These are phyloP conservation scores for Penicillium digitatum DNA, from an alignment of 2,329 filamentous ascomycete genomes.

Conservation along the genomic window DNA sequence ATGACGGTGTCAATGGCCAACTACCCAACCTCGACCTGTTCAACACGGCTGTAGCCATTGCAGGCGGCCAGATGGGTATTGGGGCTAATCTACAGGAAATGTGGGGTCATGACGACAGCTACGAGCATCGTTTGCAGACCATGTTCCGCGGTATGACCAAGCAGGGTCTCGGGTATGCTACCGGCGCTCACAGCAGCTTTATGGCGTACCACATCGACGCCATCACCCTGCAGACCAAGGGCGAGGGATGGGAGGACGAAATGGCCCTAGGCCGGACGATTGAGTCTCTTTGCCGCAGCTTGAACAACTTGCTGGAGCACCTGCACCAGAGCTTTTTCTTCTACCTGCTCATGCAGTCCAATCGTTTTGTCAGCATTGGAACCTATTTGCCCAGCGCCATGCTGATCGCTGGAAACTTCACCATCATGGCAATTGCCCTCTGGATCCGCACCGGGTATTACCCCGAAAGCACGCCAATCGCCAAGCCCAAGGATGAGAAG, in stretches of 20 bases:
- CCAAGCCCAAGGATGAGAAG: constrained; percentile 34
- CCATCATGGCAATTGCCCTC: constrained; percentile 88
- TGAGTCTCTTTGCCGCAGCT: constrained; percentile 83
- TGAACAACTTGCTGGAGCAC: constrained; percentile 96
- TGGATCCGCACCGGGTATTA: constrained; percentile 81
- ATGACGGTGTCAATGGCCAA: constrained; percentile 94
- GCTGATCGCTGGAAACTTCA: constrained; percentile 90
- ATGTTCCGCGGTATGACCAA: constrained; percentile 91
- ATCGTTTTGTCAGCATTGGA: constrained; percentile 94
- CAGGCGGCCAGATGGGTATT: constrained; percentile 88
- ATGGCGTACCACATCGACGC: constrained; percentile 98
- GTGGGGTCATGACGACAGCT: constrained; percentile 71
- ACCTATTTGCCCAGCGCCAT: constrained; percentile 98
- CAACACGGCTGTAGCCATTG: constrained; percentile 87
- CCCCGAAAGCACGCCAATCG: constrained; percentile 21
- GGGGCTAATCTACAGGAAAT: constrained; percentile 79
- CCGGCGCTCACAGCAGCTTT: constrained; percentile 89
- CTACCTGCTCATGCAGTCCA: constrained; percentile 85
- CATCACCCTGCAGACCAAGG: constrained; percentile 84
- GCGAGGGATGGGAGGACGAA: constrained; percentile 93
- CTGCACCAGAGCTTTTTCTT: constrained; percentile 99
- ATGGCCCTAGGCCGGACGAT: constrained; percentile 89
- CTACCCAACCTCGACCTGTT: constrained; percentile 92
- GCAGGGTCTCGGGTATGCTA: constrained; percentile 82
- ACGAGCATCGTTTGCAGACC: constrained; percentile 75